These are phyloP conservation scores for Mycena galericulata DNA, from an alignment of 768 basidiomycete genomes.

Conservation along the genomic window DNA sequence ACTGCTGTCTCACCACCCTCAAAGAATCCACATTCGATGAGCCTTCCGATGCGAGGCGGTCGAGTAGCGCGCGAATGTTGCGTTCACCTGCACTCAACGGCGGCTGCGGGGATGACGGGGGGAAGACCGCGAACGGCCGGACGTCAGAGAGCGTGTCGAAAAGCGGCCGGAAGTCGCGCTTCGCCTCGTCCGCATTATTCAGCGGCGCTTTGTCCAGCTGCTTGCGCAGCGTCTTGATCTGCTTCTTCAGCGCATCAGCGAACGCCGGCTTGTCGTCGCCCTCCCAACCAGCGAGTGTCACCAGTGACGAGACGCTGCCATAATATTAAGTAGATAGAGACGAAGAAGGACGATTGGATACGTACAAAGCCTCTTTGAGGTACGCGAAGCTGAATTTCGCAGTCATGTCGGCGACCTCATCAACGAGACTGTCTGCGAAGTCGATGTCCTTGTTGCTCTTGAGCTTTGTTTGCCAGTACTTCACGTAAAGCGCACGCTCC, in stretches of 20 bases:
- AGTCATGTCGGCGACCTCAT: constrained; percentile 70
- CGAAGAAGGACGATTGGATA: constrained; percentile 27
- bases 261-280: constrained; percentile 65
- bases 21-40: neutral
- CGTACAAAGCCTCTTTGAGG: constrained; percentile 91
- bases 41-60: constrained; percentile 9
- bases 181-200: neutral
- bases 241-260: constrained; percentile 59
- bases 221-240: constrained; percentile 73
- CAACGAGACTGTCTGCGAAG: constrained; percentile 75
- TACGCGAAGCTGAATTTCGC: constrained; percentile 87
- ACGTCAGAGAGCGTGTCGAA: constrained; percentile 18
- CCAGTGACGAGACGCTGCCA: constrained; percentile 77
- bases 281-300: constrained; percentile 67
- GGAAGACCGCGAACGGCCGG: constrained; percentile 4
- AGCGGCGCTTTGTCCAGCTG: constrained; percentile 64
- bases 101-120: neutral
- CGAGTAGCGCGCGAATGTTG: constrained; percentile 30
- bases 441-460: constrained; percentile 67
- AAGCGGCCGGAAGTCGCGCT: constrained; percentile 30
- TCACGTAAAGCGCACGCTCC: constrained; percentile 75
- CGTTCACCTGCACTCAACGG: constrained; percentile 2
- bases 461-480: constrained; percentile 88
- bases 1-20: neutral
- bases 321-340: constrained; percentile 3